Base-by-base conservation (phyloP, 371 early-diverging fungal genomes). In the Apophysomyces trapeziformis region DNA sequence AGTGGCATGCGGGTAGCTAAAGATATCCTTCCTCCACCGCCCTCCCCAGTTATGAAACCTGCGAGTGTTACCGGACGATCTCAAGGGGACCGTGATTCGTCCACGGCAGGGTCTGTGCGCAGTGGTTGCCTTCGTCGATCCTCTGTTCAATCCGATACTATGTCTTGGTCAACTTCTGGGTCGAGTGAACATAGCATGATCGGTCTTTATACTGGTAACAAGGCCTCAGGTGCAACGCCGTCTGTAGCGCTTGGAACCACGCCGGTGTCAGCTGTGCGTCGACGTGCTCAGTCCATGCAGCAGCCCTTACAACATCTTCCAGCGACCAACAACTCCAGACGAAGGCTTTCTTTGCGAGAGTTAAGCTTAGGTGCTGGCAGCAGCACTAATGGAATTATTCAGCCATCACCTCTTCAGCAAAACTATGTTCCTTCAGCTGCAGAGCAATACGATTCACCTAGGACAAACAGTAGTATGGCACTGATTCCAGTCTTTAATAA, bases 111-210 rank as follows among this genome's bases (percentile, higher is more conserved):
- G 7, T 73, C 73, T 4, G 60, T 65, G 50, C 63, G 63, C 18
- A 71, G 65, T 37, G 57, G 50, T 11, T 64, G 60, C 13, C 57
- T 39, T 7, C 59, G 77, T 37, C 56, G 77, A 13, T 67, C 67
- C 3, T 76, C 77, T 11, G 60, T 73, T 13, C 73, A 73, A 58
- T 76, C 77, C 0, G 77, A 73, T 38, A 56, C 46, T 8, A 62
- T 45, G 0, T 67, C 67, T 1, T 61, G 44, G 43, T 67, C 69
- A 7, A 69, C 73, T 2, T 37, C 61, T 14, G 66, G 60, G 7
- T 64, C 64, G 8, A 32, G 56, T 6, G 46, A 57, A 14, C 60
- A 69, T 9, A 26, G 5, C 21, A 50, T 16, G 21, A 9, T 16
- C 54, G 54, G 54, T 9, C 21, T 50, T 7, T 50, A 21, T 21